Conservation (phyloP, 371 early-diverging fungal species). For the Mortierella sp. region DNA sequence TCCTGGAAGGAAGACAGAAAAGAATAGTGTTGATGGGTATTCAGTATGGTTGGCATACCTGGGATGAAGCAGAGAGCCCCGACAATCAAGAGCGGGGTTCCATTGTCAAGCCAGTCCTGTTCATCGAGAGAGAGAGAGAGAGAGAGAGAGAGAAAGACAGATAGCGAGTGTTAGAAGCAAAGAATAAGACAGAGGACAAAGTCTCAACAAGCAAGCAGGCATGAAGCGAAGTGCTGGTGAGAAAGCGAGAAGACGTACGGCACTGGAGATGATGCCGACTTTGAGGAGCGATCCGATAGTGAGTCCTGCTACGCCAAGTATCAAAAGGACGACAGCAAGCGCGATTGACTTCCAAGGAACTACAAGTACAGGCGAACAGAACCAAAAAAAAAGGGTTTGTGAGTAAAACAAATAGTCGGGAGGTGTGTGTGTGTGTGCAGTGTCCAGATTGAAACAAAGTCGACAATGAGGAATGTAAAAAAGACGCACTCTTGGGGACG, state of each 20-base stretch:
- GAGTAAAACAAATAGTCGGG: background rate
- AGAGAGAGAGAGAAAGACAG: background rate
- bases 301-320: constrained; percentile 66
- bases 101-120: constrained; percentile 70
- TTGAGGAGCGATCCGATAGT: constrained; percentile 73
- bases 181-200: background rate
- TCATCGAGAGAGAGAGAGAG: background rate
- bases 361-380: constrained; percentile 16
- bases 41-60: too few species aligned
- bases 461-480: background rate
- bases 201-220: background rate
- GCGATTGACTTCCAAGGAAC: constrained; percentile 79
- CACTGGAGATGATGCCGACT: constrained; percentile 58
- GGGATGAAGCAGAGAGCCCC: constrained; percentile 70
- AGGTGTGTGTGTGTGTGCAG: too few species aligned
- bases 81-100: constrained; percentile 66
- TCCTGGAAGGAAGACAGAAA: background rate
- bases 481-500: constrained; percentile 18
- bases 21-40: too few species aligned
- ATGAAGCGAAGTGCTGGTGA: background rate
- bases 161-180: background rate
- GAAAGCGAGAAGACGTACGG: constrained; percentile 34
- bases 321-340: constrained; percentile 66
- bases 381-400: background rate
- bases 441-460: background rate